Evolutionary conservation across 805 yeast genomes (phyloP).

Genomic region (Candida sakaeoensis): DNA sequence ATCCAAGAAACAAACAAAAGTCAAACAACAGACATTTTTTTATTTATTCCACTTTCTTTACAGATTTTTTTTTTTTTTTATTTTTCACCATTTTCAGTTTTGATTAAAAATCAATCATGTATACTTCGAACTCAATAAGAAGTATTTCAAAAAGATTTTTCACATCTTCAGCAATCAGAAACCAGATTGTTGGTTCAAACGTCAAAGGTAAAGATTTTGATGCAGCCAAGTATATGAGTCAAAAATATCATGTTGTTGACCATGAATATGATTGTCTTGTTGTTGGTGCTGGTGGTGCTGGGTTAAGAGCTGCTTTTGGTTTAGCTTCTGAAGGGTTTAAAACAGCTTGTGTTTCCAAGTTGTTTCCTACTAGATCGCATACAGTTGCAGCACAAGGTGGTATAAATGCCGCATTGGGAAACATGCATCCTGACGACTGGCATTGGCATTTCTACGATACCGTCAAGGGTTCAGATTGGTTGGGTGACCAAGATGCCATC

Average conservation of each 20-base stretch:
- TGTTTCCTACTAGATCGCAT: slow-evolving; percentile 98
- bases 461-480: slow-evolving; percentile 99
- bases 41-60: not conserved
- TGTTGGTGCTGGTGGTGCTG: slow-evolving; percentile 99
- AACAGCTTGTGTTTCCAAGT: slow-evolving; percentile 95
- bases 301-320: slow-evolving; percentile 97
- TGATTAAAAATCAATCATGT: slow-evolving; percentile 3
- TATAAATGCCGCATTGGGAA: slow-evolving; percentile 97
- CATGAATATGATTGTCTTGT: slow-evolving; percentile 98
- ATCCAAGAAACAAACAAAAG: not conserved
- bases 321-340: slow-evolving; percentile 95
- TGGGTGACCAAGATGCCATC: slow-evolving; percentile 99
- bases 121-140: slow-evolving; percentile 6
- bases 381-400: slow-evolving; percentile 99
- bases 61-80: not conserved
- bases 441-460: slow-evolving; percentile 99
- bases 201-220: slow-evolving; percentile 38
- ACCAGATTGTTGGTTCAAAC: slow-evolving; percentile 36
- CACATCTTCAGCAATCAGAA: slow-evolving; percentile 26
- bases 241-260: slow-evolving; percentile 89
- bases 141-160: slow-evolving; percentile 14
- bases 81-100: not conserved
- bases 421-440: slow-evolving; percentile 99
- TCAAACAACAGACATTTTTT: too few species aligned
- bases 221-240: slow-evolving; percentile 42